Percentiles rank a stretch among this genome's conserved stretches.
Evolutionary conservation across 345 rosid genomes (phyloP).

Genomic region (Euclidium syriacum): DNA sequence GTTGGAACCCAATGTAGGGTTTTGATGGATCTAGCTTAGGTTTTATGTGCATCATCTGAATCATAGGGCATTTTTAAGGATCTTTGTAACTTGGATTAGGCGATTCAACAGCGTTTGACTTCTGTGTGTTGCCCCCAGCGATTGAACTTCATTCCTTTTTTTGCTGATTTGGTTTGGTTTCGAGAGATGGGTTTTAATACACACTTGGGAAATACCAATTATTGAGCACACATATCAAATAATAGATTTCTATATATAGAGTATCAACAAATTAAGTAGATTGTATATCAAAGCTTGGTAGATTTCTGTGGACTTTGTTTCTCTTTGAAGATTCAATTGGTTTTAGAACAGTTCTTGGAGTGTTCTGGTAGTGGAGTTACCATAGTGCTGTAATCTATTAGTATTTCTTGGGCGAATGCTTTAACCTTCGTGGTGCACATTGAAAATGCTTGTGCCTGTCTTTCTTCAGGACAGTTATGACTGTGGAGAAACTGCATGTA

Average conservation of each 20-base stretch:
- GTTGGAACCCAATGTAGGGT: neutral
- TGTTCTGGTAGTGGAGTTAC: neutral
- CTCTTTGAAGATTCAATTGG: neutral
- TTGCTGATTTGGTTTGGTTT: neutral
- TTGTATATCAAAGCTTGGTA: neutral
- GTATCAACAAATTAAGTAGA: too few species aligned
- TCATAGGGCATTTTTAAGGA: neutral
- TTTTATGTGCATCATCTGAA: neutral
- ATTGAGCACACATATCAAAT: neutral
- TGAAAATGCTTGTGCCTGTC: neutral
- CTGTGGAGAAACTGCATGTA: neutral
- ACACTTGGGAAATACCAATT: neutral
- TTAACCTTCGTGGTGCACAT: neutral
- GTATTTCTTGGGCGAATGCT: neutral
- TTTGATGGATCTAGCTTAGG: conserved; percentile 29
- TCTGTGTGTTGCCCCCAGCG: neutral
- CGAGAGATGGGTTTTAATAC: neutral
- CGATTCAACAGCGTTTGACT: neutral
- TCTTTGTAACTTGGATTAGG: neutral
- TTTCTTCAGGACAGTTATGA: neutral
- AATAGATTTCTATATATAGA: neutral
- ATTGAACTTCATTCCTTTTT: neutral
- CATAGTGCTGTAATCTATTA: neutral
- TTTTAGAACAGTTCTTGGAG: neutral
- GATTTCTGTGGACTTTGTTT: neutral